Conservation (phyloP, 2,329 filamentous ascomycete species). For the Colletotrichum spinosum region DNA sequence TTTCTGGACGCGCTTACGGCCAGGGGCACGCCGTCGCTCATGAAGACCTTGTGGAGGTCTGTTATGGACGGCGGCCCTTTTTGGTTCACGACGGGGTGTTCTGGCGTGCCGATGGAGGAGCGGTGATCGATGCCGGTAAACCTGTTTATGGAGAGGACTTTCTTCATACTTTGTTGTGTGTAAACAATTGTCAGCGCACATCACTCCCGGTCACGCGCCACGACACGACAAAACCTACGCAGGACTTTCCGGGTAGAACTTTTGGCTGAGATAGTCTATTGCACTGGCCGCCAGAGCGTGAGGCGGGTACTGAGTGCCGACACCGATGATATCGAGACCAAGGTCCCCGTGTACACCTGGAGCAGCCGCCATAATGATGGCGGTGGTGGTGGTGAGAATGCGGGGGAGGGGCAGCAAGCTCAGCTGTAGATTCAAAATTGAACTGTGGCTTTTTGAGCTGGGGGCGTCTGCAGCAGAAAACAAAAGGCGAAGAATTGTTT, state of each 20-base stretch:
- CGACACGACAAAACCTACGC: slow-evolving; percentile 63
- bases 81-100: slow-evolving; percentile 72
- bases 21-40: slow-evolving; percentile 68
- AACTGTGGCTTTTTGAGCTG: background rate
- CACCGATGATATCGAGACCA: slow-evolving; percentile 69
- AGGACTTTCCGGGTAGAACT: slow-evolving; percentile 69
- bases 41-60: slow-evolving; percentile 66
- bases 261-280: slow-evolving; percentile 64
- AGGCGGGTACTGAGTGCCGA: slow-evolving; percentile 71
- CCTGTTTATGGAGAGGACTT: slow-evolving; percentile 72
- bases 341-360: slow-evolving; percentile 59
- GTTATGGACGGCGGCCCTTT: slow-evolving; percentile 63
- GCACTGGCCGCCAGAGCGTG: slow-evolving; percentile 61
- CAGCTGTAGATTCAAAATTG: too few species aligned
- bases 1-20: slow-evolving; percentile 66
- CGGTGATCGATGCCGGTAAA: slow-evolving; percentile 74
- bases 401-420: slow-evolving; percentile 30
- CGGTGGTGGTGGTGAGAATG: slow-evolving; percentile 7
- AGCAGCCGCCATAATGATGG: slow-evolving; percentile 53
- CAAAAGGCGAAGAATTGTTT: background rate
- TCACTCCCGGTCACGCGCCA: slow-evolving; percentile 62
- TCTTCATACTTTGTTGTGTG: slow-evolving; percentile 63
- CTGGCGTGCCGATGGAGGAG: slow-evolving; percentile 70
- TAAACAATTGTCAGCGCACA: background rate
- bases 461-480: background rate